A percentile compares a stretch with the other conserved stretches of the same genome.
phyloP scores from a whole-genome alignment of 176 grass and related monocot species.

The Thalia dealbata region DNA sequence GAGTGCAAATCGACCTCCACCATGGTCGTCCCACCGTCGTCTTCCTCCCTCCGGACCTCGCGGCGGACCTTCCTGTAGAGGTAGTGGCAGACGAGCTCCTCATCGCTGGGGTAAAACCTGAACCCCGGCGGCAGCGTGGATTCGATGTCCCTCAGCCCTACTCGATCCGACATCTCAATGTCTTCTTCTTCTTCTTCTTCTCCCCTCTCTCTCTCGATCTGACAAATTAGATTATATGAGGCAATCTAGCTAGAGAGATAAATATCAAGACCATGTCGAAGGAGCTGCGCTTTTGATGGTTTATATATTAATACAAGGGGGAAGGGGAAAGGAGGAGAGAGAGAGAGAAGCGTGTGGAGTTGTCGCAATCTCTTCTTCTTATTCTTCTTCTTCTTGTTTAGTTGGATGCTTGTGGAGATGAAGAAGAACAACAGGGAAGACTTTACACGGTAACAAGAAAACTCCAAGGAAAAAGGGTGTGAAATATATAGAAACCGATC shows the following conservation, averaged over 20 bases:
- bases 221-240: no score
- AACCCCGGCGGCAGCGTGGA: conserved; percentile 88
- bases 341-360: neutral
- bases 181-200: no score
- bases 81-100: conserved; percentile 94
- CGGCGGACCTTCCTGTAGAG: conserved; percentile 85
- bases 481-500: no score
- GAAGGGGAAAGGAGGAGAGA: no score
- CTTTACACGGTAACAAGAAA: conserved; percentile 7
- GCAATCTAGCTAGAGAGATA: no score
- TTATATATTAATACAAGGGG: no score
- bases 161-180: neutral
- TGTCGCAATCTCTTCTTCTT: conserved; percentile 3
- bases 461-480: neutral
- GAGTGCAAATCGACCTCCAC: conserved; percentile 90
- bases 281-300: no score
- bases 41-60: conserved; percentile 6
- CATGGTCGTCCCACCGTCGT: conserved; percentile 38
- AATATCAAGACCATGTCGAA: no score
- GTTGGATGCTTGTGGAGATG: neutral
- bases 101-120: conserved; percentile 94
- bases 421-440: neutral
- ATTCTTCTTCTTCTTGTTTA: neutral
- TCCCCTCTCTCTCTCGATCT: no score
- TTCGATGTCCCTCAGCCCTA: conserved; percentile 82